Conservation (phyloP, 305 asterid genomes). For the Nicotiana rustica region DNA sequence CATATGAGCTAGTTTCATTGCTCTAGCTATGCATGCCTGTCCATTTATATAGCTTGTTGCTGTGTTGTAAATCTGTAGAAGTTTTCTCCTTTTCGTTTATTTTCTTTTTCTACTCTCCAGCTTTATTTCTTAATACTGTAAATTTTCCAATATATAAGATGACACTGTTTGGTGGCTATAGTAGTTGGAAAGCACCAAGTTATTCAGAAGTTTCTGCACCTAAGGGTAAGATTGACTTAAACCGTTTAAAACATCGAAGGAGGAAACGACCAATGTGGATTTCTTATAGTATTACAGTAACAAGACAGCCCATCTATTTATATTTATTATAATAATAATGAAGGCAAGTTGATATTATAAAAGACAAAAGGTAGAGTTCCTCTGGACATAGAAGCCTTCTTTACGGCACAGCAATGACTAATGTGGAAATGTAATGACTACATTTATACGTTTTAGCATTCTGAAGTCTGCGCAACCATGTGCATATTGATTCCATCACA, state of each 20-base stretch:
- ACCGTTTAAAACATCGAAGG: not conserved
- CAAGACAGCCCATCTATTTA: not conserved
- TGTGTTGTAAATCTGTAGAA: not conserved
- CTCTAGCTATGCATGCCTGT: not conserved
- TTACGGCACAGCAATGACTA: conserved; percentile 17
- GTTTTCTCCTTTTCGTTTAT: not conserved
- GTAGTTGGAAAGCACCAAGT: not conserved
- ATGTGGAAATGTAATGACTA: not conserved
- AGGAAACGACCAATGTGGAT: not conserved
- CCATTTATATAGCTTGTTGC: not conserved
- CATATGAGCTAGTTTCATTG: not conserved
- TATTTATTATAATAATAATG: not conserved
- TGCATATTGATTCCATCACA: conserved; percentile 2
- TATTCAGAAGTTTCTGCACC: not conserved
- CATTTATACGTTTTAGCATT: not conserved
- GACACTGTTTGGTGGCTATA: not conserved
- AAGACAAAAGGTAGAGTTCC: not conserved
- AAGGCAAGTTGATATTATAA: conserved; percentile 2
- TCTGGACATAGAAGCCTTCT: conserved; percentile 20
- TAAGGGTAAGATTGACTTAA: conserved; percentile 16
- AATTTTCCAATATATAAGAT: conserved; percentile 12
- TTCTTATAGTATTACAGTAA: not conserved
- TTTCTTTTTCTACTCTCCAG: not conserved
- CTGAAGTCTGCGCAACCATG: conserved; percentile 32
- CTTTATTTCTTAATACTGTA: not conserved